Conservation (phyloP, 352 stramenopile genomes). For the Globisporangium splendens region DNA sequence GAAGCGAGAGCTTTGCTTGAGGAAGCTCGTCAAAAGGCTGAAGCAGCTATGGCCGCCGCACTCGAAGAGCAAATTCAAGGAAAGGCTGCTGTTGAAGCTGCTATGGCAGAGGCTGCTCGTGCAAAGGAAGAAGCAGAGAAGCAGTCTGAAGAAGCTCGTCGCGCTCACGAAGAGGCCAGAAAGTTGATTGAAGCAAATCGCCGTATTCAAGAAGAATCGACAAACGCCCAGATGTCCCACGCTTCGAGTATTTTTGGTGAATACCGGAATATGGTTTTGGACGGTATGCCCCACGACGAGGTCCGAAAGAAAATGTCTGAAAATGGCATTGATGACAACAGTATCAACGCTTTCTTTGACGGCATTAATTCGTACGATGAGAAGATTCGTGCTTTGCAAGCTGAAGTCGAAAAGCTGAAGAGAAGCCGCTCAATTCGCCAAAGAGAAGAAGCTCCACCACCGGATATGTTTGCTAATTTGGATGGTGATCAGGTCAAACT, state of each 20-base stretch:
- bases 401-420: slow-evolving; percentile 82
- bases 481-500: slow-evolving; percentile 77
- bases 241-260: slow-evolving; percentile 50
- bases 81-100: slow-evolving; percentile 78
- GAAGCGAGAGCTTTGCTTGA: slow-evolving; percentile 72
- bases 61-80: slow-evolving; percentile 76
- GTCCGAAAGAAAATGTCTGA: slow-evolving; percentile 76
- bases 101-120: slow-evolving; percentile 73
- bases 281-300: slow-evolving; percentile 61
- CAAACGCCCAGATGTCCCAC: slow-evolving; percentile 29
- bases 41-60: slow-evolving; percentile 78
- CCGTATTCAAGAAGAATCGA: slow-evolving; percentile 68
- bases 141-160: slow-evolving; percentile 70
- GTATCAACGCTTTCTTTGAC: slow-evolving; percentile 78
- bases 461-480: slow-evolving; percentile 69
- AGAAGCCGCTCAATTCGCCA: slow-evolving; percentile 43
- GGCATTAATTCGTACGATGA: slow-evolving; percentile 82
- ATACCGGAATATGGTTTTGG: slow-evolving; percentile 71
- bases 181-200: slow-evolving; percentile 85
- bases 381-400: slow-evolving; percentile 77
- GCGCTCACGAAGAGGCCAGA: slow-evolving; percentile 73
- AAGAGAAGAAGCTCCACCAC: slow-evolving; percentile 46
- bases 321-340: slow-evolving; percentile 68
- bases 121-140: slow-evolving; percentile 80
- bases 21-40: slow-evolving; percentile 75